phyloP scores from a whole-genome alignment of 2,329 filamentous ascomycete species.

The Penicillium sp. region DNA sequence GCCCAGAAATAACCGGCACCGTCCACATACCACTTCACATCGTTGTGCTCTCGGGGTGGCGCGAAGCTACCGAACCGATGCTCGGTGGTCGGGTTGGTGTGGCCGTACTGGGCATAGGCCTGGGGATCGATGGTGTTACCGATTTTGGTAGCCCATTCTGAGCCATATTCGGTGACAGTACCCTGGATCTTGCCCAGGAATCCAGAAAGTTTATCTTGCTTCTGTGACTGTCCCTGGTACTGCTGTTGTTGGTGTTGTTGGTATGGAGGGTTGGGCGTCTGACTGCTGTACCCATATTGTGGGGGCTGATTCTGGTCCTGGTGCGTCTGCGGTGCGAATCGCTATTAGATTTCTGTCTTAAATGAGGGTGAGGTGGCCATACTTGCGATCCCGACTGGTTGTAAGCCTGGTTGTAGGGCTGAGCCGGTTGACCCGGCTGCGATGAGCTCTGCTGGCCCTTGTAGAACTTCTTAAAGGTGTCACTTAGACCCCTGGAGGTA shows the following conservation, averaged over 20 bases:
- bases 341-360: background rate
- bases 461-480: constrained; percentile 52
- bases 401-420: constrained; percentile 5
- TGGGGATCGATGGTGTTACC: constrained; percentile 50
- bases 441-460: constrained; percentile 27
- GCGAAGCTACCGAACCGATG: constrained; percentile 67
- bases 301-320: constrained; percentile 20
- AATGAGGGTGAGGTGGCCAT: background rate
- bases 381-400: constrained; percentile 26
- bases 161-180: constrained; percentile 52
- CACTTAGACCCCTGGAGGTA: constrained; percentile 53
- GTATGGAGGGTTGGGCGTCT: constrained; percentile 24
- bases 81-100: constrained; percentile 39
- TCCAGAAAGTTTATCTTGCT: constrained; percentile 43
- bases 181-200: constrained; percentile 59
- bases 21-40: constrained; percentile 85
- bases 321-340: constrained; percentile 8
- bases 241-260: constrained; percentile 12
- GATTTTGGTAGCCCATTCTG: constrained; percentile 53
- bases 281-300: constrained; percentile 26
- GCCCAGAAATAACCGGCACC: constrained; percentile 84
- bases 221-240: constrained; percentile 33
- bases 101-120: constrained; percentile 47
- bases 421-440: constrained; percentile 18
- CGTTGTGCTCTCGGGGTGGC: constrained; percentile 68